Percentiles rank a stretch among this genome's conserved stretches.
Evolutionary conservation across 2,329 filamentous ascomycete species (phyloP).

Genomic region (Ampelomyces quisqualis): DNA sequence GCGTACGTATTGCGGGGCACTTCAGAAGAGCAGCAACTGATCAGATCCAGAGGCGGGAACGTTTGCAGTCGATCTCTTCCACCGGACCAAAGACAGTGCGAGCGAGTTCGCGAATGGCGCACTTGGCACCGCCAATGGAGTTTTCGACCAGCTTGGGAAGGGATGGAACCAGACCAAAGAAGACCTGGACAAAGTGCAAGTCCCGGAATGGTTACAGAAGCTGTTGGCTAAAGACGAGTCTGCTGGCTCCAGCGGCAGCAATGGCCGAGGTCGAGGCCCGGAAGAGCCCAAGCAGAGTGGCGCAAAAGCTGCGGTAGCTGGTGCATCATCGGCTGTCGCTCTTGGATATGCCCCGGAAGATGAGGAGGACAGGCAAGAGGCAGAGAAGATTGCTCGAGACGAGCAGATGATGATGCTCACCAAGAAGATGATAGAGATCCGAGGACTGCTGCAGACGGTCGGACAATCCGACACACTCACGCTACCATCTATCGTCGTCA

Average conservation of each 20-base stretch:
- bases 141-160: conserved; percentile 74
- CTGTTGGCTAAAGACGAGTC: conserved; percentile 55
- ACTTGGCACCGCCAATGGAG: conserved; percentile 69
- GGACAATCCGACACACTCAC: conserved; percentile 88
- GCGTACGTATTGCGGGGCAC: conserved; percentile 57
- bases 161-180: conserved; percentile 86
- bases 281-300: conserved; percentile 57
- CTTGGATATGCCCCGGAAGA: conserved; percentile 75
- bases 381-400: conserved; percentile 72
- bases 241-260: conserved; percentile 42
- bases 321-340: conserved; percentile 69
- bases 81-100: conserved; percentile 69
- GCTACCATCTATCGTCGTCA: conserved; percentile 96
- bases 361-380: conserved; percentile 63
- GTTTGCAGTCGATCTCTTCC: conserved; percentile 74
- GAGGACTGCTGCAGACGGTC: conserved; percentile 85
- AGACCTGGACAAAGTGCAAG: conserved; percentile 68
- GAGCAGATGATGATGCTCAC: conserved; percentile 99
- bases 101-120: conserved; percentile 67
- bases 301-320: conserved; percentile 61
- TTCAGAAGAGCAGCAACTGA: conserved; percentile 37
- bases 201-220: conserved; percentile 75
- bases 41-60: conserved; percentile 66
- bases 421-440: conserved; percentile 99
- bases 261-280: conserved; percentile 45